Base-by-base conservation (phyloP, 2,329 filamentous ascomycete genomes). In the Nemania bipapillata region DNA sequence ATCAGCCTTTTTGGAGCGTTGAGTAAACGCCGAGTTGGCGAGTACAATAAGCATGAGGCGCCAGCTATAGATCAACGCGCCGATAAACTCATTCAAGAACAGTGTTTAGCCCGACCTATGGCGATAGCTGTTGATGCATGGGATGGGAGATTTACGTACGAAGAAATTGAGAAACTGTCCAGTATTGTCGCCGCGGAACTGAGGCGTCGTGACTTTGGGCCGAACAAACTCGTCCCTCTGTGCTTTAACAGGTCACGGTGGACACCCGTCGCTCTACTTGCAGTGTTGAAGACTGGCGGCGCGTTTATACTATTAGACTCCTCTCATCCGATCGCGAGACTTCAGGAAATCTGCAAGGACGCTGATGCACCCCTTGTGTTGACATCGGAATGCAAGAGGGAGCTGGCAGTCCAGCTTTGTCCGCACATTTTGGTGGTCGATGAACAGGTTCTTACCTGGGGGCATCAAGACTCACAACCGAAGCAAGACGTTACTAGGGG, bases 241-340 rank as follows among this genome's bases (percentile, higher is more conserved):
- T 69, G 59, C 32, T 72, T 77, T 22, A 63, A 73, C 9, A 77
- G 73, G 67, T 73, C 73, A 11, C 22, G 59, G 3, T 68, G 65
- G 60, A 67, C 73, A 7, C 22, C 72, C 4, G 54, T 76, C 4
- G 70, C 70, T 22, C 65, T 74, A 20, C 56, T 77, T 4, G 76
- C 52, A 15, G 65, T 75, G 49, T 60, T 77, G 28, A 76, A 77
- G 53, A 66, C 75, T 6, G 77, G 77, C 9, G 75, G 72, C 4
- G 76, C 73, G 15, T 78, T 75, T 58, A 64, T 75, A 4, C 71
- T 70, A 1, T 61, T 77, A 12, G 75, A 77, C 53, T 70, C 71
- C 4, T 64, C 70, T n/a, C 66, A 75, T 53, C 73, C 77, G 4
- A 11, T 42, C 9, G 71, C 75, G 5, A 69, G 77, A 22, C 49